Base-by-base conservation (phyloP, 1,284 basidiomycete species). In the Ustilago xerochloae region DNA sequence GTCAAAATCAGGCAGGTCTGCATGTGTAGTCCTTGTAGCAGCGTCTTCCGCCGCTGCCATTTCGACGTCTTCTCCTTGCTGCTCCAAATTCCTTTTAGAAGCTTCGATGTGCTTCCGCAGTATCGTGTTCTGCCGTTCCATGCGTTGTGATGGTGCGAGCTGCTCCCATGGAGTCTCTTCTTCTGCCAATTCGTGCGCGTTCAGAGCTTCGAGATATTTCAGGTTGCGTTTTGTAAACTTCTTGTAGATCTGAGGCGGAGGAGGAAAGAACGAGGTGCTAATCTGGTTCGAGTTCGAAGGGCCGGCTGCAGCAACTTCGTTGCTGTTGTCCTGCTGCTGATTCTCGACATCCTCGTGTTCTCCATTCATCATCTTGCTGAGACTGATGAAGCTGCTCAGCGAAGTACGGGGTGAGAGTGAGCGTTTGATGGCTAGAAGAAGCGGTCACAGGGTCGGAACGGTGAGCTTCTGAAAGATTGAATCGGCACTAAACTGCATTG, bases 211-310 rank as follows among this genome's bases (percentile, higher is more conserved):
- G 28, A 78, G 74, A 33, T 68, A 75, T 12, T 58, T 51, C 16
- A 78, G 28, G 26, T 81, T 79, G 35, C 62, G 63, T 33, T 70
- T 65, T 10, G 79, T 81, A 45, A 78, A 81, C 41, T 61, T 64
- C 28, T 54, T 63, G 60, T 76, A 81, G 18, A 79, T 62, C 24
- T 66, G 60, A 24, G 79, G 79, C 7, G 78, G 77, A 1, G 79
- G 77, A n/a, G 79, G 79, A 41, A 78, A 81, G 56, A 81, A 73
- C 13, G 77, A 78, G 4, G 77, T 78, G 63, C 61, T 77, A 46
- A 75, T 70, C 49, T 71, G 72, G 22, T 63, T 64, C 53, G 61
- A 55, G 30, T 50, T 64, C 29, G 67, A 61, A 12, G 67, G 29
- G 7, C 60, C 61, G 0, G 66, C 66, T 16, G 30, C 60, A n/a